A percentile compares a stretch with the other conserved stretches of the same genome.
Evolutionary conservation across 768 basidiomycete genomes (phyloP).

Genomic region (Agaricus sinodeliciosus): DNA sequence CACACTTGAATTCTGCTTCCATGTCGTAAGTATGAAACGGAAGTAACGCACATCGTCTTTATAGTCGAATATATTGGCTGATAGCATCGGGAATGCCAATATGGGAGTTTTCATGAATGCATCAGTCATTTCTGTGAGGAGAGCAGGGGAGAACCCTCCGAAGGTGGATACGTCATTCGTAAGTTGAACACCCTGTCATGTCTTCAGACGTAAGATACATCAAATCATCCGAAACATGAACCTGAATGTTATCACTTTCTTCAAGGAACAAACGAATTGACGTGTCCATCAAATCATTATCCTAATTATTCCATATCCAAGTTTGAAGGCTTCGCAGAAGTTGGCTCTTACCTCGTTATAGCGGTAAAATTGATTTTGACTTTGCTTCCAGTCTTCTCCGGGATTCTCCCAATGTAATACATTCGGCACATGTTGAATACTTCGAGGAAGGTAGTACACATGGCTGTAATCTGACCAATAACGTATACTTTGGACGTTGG

Average conservation of each 20-base stretch:
- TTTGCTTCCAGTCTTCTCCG: constrained; percentile 51
- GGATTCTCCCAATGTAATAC: constrained; percentile 44
- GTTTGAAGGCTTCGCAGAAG: not conserved
- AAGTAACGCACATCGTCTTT: constrained; percentile 38
- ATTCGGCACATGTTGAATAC: constrained; percentile 60
- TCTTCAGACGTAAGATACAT: not conserved
- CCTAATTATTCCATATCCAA: constrained; percentile 28
- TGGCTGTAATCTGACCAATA: constrained; percentile 71
- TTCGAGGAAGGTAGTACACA: constrained; percentile 57
- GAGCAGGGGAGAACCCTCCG: constrained; percentile 55
- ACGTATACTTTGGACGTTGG: constrained; percentile 29
- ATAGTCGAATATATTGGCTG: constrained; percentile 28
- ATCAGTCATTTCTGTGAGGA: constrained; percentile 58
- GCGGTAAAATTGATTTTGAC: constrained; percentile 43
- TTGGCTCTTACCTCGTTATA: constrained; percentile 45
- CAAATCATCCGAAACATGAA: constrained; percentile 17
- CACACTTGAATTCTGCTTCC: constrained; percentile 1
- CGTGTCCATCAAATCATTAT: constrained; percentile 61
- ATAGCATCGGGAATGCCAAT: constrained; percentile 52
- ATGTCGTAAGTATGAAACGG: constrained; percentile 6
- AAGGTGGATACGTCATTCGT: constrained; percentile 56
- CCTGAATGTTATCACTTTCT: constrained; percentile 73
- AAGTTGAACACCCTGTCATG: constrained; percentile 59
- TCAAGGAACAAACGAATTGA: constrained; percentile 63
- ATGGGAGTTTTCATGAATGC: constrained; percentile 60